Base-by-base conservation (phyloP, 371 early-diverging fungal species). In the Circinella umbellata region DNA sequence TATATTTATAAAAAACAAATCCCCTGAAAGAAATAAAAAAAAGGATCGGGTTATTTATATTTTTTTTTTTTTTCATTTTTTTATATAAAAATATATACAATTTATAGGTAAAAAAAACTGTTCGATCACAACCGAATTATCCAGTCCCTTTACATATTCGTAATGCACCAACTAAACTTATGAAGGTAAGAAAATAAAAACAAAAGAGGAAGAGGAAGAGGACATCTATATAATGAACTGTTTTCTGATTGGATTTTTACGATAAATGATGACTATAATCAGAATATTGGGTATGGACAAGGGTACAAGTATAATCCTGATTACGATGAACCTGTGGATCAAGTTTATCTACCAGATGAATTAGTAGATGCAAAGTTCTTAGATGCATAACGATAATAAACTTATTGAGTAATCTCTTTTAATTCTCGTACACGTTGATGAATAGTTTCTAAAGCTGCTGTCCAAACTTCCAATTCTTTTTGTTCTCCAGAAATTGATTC, bases 241-340 rank as follows among this genome's bases (percentile, higher is more conserved):
- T 17, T 15, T 47, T 47, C 47, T 47, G 3, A 47, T 47, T 27
- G 27, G 27, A 27, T 27, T 27, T 27, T 27, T 27, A 27, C 27
- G 27, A 27, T 27, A 27, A 27, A 27, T 27, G 27, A 27, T 27
- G 27, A 47, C 3, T 15, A 15, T 47, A 15, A 15, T 15, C 51
- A 88, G 78, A 80, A 93, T 42, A 70, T 95, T 39, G 93, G 91
- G 1, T 95, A 93, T 71, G 89, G 89, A 2, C 69, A 89, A 54
- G 94, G 86, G 1, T 96, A 95, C 81, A 92, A 91, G 69, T 95
- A 95, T 73, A 93, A 92, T 72, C 95, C 96, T 4, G 91, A 89
- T 69, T 91, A 83, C 66, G 83, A 84, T 10, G 90, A 73, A n/a
- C 90, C 91, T 0, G 88, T 94, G 0, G 88, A 93, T 7, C 95